Evolutionary conservation across 1,284 basidiomycete species (phyloP).

Genomic region (Ustilago lituana): DNA sequence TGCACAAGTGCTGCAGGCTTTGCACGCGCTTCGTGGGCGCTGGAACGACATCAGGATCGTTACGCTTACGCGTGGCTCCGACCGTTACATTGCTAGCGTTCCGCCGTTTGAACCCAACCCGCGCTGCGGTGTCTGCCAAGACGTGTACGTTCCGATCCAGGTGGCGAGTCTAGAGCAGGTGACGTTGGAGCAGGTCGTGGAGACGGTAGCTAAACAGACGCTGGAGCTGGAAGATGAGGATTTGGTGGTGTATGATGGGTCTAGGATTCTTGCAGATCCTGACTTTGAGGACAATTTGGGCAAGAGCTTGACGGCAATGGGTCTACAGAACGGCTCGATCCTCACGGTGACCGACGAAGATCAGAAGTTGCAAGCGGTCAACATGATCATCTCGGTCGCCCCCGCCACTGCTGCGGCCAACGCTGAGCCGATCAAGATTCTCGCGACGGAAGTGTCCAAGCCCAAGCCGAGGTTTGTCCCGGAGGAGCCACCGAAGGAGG

Average conservation of each 20-base stretch:
- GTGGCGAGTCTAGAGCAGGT: slow-evolving; percentile 74
- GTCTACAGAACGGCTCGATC: slow-evolving; percentile 77
- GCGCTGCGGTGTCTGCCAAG: slow-evolving; percentile 83
- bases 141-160: slow-evolving; percentile 79
- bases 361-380: slow-evolving; percentile 35
- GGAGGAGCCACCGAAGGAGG: not conserved
- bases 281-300: slow-evolving; percentile 87
- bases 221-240: slow-evolving; percentile 68
- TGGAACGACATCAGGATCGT: slow-evolving; percentile 48
- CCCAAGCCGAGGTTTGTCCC: slow-evolving; percentile 6
- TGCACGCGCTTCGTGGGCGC: slow-evolving; percentile 75
- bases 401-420: not conserved
- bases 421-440: slow-evolving; percentile 10
- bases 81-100: slow-evolving; percentile 41
- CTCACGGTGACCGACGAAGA: slow-evolving; percentile 88
- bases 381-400: slow-evolving; percentile 46
- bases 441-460: slow-evolving; percentile 5
- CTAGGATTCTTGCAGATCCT: slow-evolving; percentile 81
- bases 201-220: slow-evolving; percentile 70
- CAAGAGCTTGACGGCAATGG: slow-evolving; percentile 77
- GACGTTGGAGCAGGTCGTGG: slow-evolving; percentile 78
- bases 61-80: slow-evolving; percentile 36
- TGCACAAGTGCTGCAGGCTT: slow-evolving; percentile 88
- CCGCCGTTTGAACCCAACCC: slow-evolving; percentile 41
- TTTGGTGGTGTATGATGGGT: slow-evolving; percentile 76